Base-by-base conservation (phyloP, 192 early-diverging fungal species). In the Coemansia sp. region DNA sequence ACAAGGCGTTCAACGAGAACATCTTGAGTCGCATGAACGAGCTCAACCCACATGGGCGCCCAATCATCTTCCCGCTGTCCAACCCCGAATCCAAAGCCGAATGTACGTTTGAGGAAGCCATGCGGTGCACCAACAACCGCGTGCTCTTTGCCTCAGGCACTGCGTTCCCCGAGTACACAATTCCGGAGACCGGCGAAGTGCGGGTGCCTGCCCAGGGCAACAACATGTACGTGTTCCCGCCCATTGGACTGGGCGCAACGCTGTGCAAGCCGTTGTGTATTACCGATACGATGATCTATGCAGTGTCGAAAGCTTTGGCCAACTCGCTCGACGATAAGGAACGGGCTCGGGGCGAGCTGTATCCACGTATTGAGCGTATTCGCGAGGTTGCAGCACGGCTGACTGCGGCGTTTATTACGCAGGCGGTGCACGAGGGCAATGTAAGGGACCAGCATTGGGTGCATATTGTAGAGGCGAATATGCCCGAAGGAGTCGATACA, bases 181-280 rank as follows among this genome's bases (percentile, higher is more conserved):
- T 89, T 20, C 76, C 72, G 0, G 86, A 86, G 20, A 71, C 84
- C 17, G 57, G 64, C 65, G 60, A 76, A 34, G 62, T 48, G 24
- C 58, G 56, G 7, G 59, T 88, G 37, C 91, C 92, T 3, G 93
- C 90, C 5, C 91, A 94, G 73, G 92, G 91, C 50, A 94, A 96
- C 82, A 96, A 96, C 81, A 93, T 92, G 89, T 98, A 95, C 70
- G 90, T 92, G 56, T 98, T 96, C 86, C 96, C 96, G n/a, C 89
- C 93, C 53, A 86, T 98, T 38, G 96, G 96, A 4, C 83, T 96
- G 21, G 96, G 96, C 58, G 74, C 90, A 11, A 85, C 89, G 44
- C 71, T 97, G 26, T 87, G 90, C 61, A 87, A 88, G 64, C 81
- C 93, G 20, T 48, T 52, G n/a, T 61, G 48, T 20, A 89, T 97